These are phyloP conservation scores for Penicillium rolfsii DNA, from an alignment of 2,329 filamentous ascomycete species.

Conservation along the genomic window DNA sequence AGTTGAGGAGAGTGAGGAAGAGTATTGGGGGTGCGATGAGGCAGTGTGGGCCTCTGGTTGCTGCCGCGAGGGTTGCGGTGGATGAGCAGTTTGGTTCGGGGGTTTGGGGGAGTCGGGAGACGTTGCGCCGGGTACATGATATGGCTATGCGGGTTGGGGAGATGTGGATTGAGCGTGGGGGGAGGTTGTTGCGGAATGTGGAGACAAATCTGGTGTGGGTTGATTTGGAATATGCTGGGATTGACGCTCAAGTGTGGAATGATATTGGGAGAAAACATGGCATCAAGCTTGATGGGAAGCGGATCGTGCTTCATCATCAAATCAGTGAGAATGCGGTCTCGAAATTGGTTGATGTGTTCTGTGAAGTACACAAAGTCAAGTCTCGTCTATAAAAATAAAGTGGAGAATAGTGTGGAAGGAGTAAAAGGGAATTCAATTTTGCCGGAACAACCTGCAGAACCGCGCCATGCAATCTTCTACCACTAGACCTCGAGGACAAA, in stretches of 20 bases:
- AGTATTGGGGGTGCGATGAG: conserved; percentile 1
- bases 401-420: not conserved
- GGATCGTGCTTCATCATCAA: conserved; percentile 6
- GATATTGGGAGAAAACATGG: not conserved
- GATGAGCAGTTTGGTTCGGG: not conserved
- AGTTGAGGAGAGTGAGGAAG: not conserved
- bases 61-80: not conserved
- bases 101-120: not conserved
- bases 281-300: not conserved
- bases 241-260: not conserved
- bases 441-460: not conserved
- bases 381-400: not conserved
- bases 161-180: not conserved
- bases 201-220: conserved; percentile 1
- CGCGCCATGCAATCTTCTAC: conserved; percentile 4
- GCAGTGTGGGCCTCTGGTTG: not conserved
- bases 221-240: not conserved
- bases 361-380: not conserved
- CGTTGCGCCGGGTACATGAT: not conserved
- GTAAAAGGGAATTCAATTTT: conserved; percentile 3
- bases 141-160: not conserved
- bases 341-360: not conserved
- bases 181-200: not conserved
- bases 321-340: not conserved
- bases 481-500: not conserved